Evolutionary conservation across 1,284 basidiomycete species (phyloP).

Genomic region (Cutaneotrichosporon sp.): DNA sequence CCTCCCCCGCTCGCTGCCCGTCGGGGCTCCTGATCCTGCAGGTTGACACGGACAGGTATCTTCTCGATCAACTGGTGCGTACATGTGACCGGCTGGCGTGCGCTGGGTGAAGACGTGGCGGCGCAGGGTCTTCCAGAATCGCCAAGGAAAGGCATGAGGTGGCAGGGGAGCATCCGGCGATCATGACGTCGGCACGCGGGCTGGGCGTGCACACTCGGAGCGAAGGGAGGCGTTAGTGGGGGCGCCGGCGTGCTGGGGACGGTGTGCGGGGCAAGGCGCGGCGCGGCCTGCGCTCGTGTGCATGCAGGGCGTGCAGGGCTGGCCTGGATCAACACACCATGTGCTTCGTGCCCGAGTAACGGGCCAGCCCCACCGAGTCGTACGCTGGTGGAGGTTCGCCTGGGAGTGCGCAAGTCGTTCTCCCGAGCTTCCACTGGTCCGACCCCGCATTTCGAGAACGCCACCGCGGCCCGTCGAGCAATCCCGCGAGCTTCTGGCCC

Average conservation of each 20-base stretch:
- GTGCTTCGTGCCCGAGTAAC: too few species aligned
- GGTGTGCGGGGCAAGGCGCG: not conserved
- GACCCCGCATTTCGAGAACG: not conserved
- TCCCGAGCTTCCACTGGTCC: not conserved
- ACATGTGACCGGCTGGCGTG: not conserved
- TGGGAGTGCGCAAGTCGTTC: not conserved
- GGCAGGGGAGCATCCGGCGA: not conserved
- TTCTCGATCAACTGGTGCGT: conserved; percentile 48
- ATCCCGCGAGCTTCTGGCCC: conserved; percentile 4
- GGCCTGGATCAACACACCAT: not conserved
- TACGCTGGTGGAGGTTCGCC: not conserved
- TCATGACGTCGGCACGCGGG: not conserved
- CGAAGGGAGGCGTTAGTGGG: not conserved
- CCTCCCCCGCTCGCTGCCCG: not conserved
- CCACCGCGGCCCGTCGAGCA: not conserved
- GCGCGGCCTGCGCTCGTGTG: not conserved
- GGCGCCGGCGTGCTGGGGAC: not conserved
- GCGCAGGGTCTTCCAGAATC: not conserved
- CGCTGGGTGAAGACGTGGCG: not conserved
- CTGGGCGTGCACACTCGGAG: too few species aligned
- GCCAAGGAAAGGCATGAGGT: not conserved
- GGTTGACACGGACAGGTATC: conserved; percentile 31
- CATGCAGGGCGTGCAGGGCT: not conserved
- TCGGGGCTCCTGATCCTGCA: not conserved
- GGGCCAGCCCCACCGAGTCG: too few species aligned